Conservation (phyloP, 495 filamentous ascomycete species). For the Geopyxis carbonaria region DNA sequence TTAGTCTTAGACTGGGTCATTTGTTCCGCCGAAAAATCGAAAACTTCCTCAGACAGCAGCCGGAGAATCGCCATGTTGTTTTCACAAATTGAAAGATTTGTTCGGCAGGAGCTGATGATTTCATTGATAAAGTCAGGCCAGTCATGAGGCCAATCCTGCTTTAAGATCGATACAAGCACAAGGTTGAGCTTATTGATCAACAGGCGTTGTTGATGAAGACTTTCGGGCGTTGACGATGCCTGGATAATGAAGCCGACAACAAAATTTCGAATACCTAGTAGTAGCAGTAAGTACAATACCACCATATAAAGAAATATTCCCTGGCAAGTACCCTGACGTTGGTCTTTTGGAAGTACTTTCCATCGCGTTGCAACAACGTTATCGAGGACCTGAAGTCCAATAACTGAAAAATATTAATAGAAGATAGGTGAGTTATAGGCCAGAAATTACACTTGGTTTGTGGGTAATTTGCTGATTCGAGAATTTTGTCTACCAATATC, state of each 20-base stretch:
- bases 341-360: slow-evolving; percentile 90
- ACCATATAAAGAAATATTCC: not conserved
- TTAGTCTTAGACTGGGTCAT: slow-evolving; percentile 95
- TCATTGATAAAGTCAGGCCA: slow-evolving; percentile 99
- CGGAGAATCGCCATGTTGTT: slow-evolving; percentile 99
- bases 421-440: slow-evolving; percentile 1
- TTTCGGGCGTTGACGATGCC: slow-evolving; percentile 73
- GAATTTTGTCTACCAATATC: slow-evolving; percentile 89
- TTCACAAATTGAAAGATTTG: slow-evolving; percentile 89
- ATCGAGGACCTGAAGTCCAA: slow-evolving; percentile 90
- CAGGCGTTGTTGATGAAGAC: slow-evolving; percentile 58
- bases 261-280: slow-evolving; percentile 85
- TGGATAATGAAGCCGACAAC: slow-evolving; percentile 96
- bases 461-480: slow-evolving; percentile 72
- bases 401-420: slow-evolving; percentile 45
- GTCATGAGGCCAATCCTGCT: slow-evolving; percentile 99
- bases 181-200: slow-evolving; percentile 96
- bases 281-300: slow-evolving; percentile 17
- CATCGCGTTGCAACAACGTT: slow-evolving; percentile 97
- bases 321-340: slow-evolving; percentile 60
- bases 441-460: slow-evolving; percentile 82
- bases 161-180: slow-evolving; percentile 88
- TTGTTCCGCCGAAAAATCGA: slow-evolving; percentile 95
- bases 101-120: slow-evolving; percentile 89
- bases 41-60: slow-evolving; percentile 90